phyloP scores from a whole-genome alignment of 2,329 filamentous ascomycete species.

The Hymenoscyphus albidus region DNA sequence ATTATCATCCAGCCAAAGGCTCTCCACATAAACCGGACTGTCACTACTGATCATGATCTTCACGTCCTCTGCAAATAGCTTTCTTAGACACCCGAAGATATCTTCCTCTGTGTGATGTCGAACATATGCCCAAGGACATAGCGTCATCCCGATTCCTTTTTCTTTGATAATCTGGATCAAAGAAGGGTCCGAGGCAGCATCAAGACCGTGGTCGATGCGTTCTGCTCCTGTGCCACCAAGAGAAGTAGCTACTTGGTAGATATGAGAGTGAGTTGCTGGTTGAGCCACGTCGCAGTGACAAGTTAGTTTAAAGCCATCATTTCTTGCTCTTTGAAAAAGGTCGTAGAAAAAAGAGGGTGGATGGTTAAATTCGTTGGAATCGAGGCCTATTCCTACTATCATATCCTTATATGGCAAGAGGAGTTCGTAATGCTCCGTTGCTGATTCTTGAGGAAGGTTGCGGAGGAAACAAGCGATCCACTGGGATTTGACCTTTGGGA shows the following conservation, averaged over 20 bases:
- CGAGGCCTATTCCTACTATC: slow-evolving; percentile 58
- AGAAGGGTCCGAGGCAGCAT: slow-evolving; percentile 51
- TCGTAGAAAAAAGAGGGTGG: slow-evolving; percentile 55
- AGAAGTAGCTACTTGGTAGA: slow-evolving; percentile 53
- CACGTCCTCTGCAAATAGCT: slow-evolving; percentile 38
- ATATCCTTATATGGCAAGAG: slow-evolving; percentile 16
- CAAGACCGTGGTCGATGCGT: slow-evolving; percentile 70
- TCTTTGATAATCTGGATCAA: slow-evolving; percentile 39
- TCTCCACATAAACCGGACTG: slow-evolving; percentile 44
- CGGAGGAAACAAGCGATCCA: slow-evolving; percentile 68
- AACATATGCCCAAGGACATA: slow-evolving; percentile 72
- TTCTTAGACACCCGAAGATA: slow-evolving; percentile 40
- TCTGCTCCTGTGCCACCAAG: slow-evolving; percentile 55
- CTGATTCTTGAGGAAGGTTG: slow-evolving; percentile 58
- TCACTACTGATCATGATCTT: slow-evolving; percentile 42
- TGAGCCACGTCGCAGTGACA: not conserved
- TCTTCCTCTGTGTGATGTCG: slow-evolving; percentile 39
- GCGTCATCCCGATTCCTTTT: slow-evolving; percentile 54
- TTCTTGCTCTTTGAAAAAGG: slow-evolving; percentile 51
- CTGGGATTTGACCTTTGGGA: slow-evolving; percentile 38
- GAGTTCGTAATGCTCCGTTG: slow-evolving; percentile 42
- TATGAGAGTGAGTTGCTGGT: not conserved
- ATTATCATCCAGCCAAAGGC: slow-evolving; percentile 47
- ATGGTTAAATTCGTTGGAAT: slow-evolving; percentile 53
- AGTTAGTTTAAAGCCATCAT: slow-evolving; percentile 42